Evolutionary conservation across 1,284 basidiomycete species (phyloP).

Genomic region (Ceratobasidium sp.): DNA sequence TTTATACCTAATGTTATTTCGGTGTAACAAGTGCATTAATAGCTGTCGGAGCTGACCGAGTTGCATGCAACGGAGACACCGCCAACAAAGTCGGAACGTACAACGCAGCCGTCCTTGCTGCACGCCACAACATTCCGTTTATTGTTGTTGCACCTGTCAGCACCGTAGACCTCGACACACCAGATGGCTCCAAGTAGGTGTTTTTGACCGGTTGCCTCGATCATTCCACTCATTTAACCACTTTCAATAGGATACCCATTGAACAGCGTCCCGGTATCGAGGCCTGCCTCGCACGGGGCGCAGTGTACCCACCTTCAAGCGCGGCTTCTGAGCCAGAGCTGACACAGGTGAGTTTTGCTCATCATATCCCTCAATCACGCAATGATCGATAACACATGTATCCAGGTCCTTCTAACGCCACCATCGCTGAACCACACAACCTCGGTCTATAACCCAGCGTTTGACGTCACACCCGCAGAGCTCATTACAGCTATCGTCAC

Average conservation of each 20-base stretch:
- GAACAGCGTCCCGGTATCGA: constrained; percentile 87
- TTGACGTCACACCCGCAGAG: constrained; percentile 91
- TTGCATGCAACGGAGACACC: constrained; percentile 90
- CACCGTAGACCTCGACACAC: constrained; percentile 83
- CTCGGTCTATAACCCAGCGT: constrained; percentile 88
- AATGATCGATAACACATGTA: neutral
- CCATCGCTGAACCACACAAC: constrained; percentile 56
- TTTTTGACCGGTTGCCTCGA: neutral
- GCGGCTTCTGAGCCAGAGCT: constrained; percentile 48
- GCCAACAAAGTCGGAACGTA: constrained; percentile 80
- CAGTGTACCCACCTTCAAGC: constrained; percentile 61
- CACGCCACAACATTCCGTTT: constrained; percentile 84
- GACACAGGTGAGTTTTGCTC: constrained; percentile 47
- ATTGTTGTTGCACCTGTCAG: constrained; percentile 90
- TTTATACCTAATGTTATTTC: neutral
- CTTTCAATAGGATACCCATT: constrained; percentile 79
- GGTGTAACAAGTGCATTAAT: constrained; percentile 19
- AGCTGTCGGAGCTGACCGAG: constrained; percentile 85
- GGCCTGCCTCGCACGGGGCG: constrained; percentile 85
- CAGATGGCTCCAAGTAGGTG: constrained; percentile 73
- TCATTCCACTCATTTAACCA: constrained; percentile 2
- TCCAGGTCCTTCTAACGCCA: constrained; percentile 73
- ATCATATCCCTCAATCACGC: constrained; percentile 1
- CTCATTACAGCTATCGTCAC: constrained; percentile 85
- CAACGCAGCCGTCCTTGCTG: constrained; percentile 87